phyloP scores from a whole-genome alignment of 768 basidiomycete genomes.

The Leccinum variicolor region DNA sequence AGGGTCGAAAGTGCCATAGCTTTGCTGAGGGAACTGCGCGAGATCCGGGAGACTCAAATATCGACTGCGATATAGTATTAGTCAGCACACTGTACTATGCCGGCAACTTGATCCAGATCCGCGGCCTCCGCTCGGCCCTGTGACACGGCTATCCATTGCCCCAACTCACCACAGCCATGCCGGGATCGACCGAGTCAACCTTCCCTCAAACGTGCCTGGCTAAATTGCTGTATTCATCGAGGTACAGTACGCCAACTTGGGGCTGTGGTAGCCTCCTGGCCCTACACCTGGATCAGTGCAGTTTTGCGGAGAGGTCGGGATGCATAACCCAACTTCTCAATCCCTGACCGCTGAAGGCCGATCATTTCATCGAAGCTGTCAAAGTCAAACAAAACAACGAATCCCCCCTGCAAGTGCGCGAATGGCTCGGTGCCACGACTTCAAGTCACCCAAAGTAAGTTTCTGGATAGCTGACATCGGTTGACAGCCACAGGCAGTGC shows the following conservation, averaged over 20 bases:
- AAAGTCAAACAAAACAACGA: background rate
- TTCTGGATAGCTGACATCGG: too few relatives aligned
- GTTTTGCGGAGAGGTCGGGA: background rate
- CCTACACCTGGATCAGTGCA: background rate
- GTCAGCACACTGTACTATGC: background rate
- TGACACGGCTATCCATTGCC: too few relatives aligned
- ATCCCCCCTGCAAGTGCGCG: too few relatives aligned
- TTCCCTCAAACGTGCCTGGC: too few relatives aligned
- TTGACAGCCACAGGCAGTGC: too few relatives aligned
- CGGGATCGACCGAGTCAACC: too few relatives aligned
- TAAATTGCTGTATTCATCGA: too few relatives aligned
- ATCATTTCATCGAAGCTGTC: background rate
- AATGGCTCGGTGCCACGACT: background rate
- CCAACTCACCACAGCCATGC: too few relatives aligned
- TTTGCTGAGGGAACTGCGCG: background rate
- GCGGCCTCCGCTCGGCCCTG: background rate
- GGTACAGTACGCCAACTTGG: background rate
- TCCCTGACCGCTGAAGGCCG: too few relatives aligned
- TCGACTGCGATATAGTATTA: background rate
- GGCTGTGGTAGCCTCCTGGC: background rate
- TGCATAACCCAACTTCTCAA: too few relatives aligned
- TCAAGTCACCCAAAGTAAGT: too few relatives aligned
- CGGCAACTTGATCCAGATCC: background rate
- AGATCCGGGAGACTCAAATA: background rate
- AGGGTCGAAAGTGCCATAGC: constrained; percentile 18